These are phyloP conservation scores for Tricholoma hemisulphureum DNA, from an alignment of 768 basidiomycete genomes.

Conservation along the genomic window DNA sequence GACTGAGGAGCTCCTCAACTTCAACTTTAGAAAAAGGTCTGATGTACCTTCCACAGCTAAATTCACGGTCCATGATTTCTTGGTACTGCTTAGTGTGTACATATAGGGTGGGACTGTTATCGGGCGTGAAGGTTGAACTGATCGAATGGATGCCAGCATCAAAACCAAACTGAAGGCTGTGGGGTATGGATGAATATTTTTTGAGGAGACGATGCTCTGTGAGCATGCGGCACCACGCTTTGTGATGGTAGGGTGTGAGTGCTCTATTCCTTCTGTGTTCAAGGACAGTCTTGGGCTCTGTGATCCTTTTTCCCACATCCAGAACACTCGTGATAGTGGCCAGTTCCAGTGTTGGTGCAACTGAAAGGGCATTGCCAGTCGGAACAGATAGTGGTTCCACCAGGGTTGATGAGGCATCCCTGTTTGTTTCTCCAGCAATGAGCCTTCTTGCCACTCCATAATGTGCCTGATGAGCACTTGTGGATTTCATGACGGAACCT, in stretches of 20 bases:
- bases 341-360: slow-evolving; percentile 20
- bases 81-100: slow-evolving; percentile 11
- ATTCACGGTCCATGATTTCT: slow-evolving; percentile 20
- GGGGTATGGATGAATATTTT: slow-evolving; percentile 26
- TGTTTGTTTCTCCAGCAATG: slow-evolving; percentile 33
- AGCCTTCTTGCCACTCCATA: slow-evolving; percentile 24
- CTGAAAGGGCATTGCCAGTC: slow-evolving; percentile 31
- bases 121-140: slow-evolving; percentile 25
- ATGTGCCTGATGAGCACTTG: slow-evolving; percentile 7
- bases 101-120: slow-evolving; percentile 28
- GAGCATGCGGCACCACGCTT: slow-evolving; percentile 30
- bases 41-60: slow-evolving; percentile 25
- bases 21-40: slow-evolving; percentile 27
- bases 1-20: slow-evolving; percentile 31
- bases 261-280: slow-evolving; percentile 26
- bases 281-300: slow-evolving; percentile 41
- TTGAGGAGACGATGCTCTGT: slow-evolving; percentile 9
- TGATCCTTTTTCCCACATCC: slow-evolving; percentile 38
- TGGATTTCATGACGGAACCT: slow-evolving; percentile 1
- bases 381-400: slow-evolving; percentile 27
- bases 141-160: slow-evolving; percentile 31
- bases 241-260: slow-evolving; percentile 28
- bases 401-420: too few relatives aligned
- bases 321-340: too few relatives aligned
- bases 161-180: slow-evolving; percentile 31